Conservation (phyloP, 495 filamentous ascomycete genomes). For the Staphylotrichum tortipilum region DNA sequence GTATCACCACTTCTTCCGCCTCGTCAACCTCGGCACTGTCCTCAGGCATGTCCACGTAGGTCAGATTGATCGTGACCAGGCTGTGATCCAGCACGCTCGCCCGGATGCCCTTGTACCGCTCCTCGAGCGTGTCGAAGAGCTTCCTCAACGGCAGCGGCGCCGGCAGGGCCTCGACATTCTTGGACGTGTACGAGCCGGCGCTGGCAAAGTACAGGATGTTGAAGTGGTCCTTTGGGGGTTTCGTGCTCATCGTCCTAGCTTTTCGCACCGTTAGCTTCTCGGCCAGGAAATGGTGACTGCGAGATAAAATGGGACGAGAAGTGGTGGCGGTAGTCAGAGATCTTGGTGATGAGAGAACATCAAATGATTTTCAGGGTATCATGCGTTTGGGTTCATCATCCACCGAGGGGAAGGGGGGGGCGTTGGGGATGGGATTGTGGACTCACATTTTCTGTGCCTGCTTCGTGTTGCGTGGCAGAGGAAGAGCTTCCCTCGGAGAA, state of each 20-base stretch:
- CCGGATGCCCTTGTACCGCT: slow-evolving; percentile 70
- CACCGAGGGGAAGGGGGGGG: slow-evolving; percentile 11
- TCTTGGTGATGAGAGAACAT: slow-evolving; percentile 51
- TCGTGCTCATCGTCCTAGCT: slow-evolving; percentile 27
- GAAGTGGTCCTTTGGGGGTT: slow-evolving; percentile 52
- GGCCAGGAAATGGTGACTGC: neutral
- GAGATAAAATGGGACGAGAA: neutral
- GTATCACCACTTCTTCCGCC: slow-evolving; percentile 44
- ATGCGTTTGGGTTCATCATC: slow-evolving; percentile 52
- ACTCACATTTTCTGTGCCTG: slow-evolving; percentile 10
- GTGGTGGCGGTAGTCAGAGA: slow-evolving; percentile 45
- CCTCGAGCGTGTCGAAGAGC: slow-evolving; percentile 66
- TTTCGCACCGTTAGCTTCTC: slow-evolving; percentile 12
- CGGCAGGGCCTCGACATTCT: slow-evolving; percentile 58
- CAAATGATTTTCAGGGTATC: slow-evolving; percentile 42
- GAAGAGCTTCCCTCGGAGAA: slow-evolving; percentile 3
- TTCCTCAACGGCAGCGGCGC: slow-evolving; percentile 60
- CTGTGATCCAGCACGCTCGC: slow-evolving; percentile 64
- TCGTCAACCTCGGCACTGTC: slow-evolving; percentile 29
- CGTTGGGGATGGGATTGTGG: neutral
- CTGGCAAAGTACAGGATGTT: slow-evolving; percentile 82
- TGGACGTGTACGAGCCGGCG: slow-evolving; percentile 63
- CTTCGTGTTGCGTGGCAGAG: neutral
- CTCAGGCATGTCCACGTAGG: slow-evolving; percentile 69
- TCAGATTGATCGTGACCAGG: slow-evolving; percentile 76